Percentiles rank a stretch among this genome's conserved stretches.
These are phyloP conservation scores for Trypanosoma scelopori DNA, from an alignment of 208 protist genomes.

Conservation along the genomic window DNA sequence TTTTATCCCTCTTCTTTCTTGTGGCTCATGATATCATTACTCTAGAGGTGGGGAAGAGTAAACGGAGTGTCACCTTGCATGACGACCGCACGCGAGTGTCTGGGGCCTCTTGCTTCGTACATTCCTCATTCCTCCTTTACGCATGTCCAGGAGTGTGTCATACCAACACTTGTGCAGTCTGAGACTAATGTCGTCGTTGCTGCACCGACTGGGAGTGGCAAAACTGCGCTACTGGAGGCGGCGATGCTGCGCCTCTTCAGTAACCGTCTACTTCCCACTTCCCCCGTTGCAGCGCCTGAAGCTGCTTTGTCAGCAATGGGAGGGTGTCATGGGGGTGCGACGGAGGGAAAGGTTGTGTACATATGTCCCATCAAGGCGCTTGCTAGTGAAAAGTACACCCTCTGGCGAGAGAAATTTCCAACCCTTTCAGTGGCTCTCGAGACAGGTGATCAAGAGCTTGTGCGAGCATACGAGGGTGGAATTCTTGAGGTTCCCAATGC, in stretches of 20 bases:
- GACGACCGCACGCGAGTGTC: conserved; percentile 18
- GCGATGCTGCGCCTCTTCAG: conserved; percentile 88
- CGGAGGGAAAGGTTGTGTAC: conserved; percentile 79
- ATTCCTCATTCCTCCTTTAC: conserved; percentile 58
- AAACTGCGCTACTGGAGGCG: conserved; percentile 85
- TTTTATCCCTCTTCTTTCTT: not conserved
- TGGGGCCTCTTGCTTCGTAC: conserved; percentile 53
- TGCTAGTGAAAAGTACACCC: conserved; percentile 79
- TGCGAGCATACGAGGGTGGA: conserved; percentile 38
- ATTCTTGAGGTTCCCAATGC: conserved; percentile 43
- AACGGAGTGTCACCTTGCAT: conserved; percentile 9
- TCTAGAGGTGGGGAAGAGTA: not conserved
- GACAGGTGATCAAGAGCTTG: conserved; percentile 95
- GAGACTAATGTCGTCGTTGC: conserved; percentile 75
- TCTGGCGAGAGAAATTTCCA: conserved; percentile 79
- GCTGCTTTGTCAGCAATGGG: not conserved
- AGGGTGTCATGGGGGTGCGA: not conserved
- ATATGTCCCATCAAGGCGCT: conserved; percentile 92
- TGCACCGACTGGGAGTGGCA: conserved; percentile 89
- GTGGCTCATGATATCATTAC: not conserved
- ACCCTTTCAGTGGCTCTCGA: conserved; percentile 78
- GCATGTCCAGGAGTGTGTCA: conserved; percentile 68
- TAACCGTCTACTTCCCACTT: conserved; percentile 29
- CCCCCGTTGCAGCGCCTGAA: not conserved
- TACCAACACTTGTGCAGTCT: conserved; percentile 52